Evolutionary conservation across 768 basidiomycete species (phyloP).

Genomic region (Leccinum boreale): DNA sequence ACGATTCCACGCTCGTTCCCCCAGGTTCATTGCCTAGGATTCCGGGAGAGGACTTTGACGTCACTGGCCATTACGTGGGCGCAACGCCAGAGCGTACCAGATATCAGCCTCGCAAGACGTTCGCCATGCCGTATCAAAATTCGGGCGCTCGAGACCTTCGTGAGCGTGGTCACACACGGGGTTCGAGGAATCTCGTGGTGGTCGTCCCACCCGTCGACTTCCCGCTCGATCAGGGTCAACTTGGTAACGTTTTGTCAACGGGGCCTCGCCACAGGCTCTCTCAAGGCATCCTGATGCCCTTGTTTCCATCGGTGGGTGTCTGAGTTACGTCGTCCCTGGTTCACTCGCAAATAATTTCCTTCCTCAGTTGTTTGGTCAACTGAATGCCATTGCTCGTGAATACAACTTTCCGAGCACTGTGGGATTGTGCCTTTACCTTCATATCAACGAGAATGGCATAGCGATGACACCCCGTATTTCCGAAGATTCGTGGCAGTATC

Average conservation of each 20-base stretch:
- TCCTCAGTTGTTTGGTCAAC: constrained; percentile 68
- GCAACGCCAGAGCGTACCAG: constrained; percentile 9
- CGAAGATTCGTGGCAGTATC: constrained; percentile 71
- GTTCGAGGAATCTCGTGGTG: constrained; percentile 56
- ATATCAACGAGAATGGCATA: constrained; percentile 53
- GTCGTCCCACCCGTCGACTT: constrained; percentile 63
- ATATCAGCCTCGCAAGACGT: constrained; percentile 40
- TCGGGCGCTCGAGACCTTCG: constrained; percentile 43
- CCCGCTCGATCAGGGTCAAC: constrained; percentile 53
- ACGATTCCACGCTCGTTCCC: constrained; percentile 1
- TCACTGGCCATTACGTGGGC: not conserved
- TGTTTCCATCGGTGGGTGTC: constrained; percentile 61
- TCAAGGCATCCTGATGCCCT: constrained; percentile 71
- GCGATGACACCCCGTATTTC: constrained; percentile 67
- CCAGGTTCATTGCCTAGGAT: not conserved
- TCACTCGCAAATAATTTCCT: not conserved
- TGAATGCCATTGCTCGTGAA: constrained; percentile 76
- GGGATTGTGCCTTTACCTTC: constrained; percentile 79
- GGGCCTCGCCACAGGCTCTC: constrained; percentile 60
- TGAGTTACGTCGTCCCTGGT: not conserved
- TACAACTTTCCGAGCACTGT: constrained; percentile 75
- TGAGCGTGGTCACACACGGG: constrained; percentile 38
- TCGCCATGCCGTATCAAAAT: constrained; percentile 55
- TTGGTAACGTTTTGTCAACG: constrained; percentile 54
- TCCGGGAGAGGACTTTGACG: constrained; percentile 15